Evolutionary conservation across 192 early-diverging fungal species (phyloP).

Genomic region (Mortierella antarctica): DNA sequence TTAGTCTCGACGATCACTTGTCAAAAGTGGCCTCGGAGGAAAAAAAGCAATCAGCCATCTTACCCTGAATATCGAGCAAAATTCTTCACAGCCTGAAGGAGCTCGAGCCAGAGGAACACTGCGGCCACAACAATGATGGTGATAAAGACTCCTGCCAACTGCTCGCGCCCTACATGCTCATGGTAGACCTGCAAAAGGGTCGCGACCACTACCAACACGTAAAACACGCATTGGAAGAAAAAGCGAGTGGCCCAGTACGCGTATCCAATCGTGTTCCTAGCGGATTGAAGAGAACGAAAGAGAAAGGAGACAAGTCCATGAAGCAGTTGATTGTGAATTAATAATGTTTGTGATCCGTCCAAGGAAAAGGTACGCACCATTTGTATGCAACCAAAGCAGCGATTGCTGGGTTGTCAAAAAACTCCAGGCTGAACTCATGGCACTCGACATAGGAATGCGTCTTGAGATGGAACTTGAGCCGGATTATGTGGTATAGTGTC

Average conservation of each 20-base stretch:
- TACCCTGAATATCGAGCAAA: background rate
- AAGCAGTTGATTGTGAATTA: background rate
- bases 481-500: background rate
- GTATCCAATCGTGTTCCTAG: constrained; percentile 39
- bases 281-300: background rate
- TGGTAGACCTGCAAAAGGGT: constrained; percentile 17
- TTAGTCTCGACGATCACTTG: background rate
- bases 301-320: background rate
- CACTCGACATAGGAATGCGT: constrained; percentile 1
- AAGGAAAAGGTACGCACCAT: constrained; percentile 7
- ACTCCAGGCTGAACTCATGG: constrained; percentile 7
- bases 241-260: constrained; percentile 33
- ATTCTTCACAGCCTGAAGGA: constrained; percentile 2
- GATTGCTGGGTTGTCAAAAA: constrained; percentile 30
- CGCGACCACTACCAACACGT: constrained; percentile 8
- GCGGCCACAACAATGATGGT: constrained; percentile 8
- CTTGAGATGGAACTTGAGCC: background rate
- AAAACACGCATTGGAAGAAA: constrained; percentile 14
- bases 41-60: background rate
- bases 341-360: background rate
- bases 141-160: constrained; percentile 6
- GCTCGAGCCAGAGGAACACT: constrained; percentile 23
- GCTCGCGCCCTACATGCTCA: background rate
- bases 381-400: constrained; percentile 27
- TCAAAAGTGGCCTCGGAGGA: background rate